Evolutionary conservation across 192 early-diverging fungal species (phyloP).

Genomic region (Podila epicladia): DNA sequence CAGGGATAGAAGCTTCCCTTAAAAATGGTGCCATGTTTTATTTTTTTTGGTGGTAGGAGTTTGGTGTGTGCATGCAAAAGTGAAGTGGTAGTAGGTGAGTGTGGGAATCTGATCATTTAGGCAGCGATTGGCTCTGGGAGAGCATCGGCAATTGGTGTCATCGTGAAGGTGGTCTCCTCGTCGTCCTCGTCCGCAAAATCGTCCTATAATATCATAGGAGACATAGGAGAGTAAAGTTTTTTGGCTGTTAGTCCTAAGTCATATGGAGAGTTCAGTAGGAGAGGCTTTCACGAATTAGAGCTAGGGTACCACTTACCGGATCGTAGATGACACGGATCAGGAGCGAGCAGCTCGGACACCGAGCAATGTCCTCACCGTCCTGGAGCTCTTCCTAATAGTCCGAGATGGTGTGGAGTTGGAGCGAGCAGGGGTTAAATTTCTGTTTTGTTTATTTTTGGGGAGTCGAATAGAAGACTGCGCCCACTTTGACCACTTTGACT

Average conservation of each 20-base stretch:
- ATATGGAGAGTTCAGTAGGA: no score
- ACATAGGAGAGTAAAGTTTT: neutral
- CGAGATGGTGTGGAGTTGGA: neutral
- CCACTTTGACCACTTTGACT: neutral
- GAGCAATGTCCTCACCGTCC: slow-evolving; percentile 88
- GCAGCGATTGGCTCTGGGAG: slow-evolving; percentile 49
- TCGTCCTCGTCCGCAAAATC: slow-evolving; percentile 66
- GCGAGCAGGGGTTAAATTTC: neutral
- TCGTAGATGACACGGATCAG: slow-evolving; percentile 93
- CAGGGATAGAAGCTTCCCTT: no score
- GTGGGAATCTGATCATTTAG: slow-evolving; percentile 14
- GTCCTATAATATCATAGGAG: slow-evolving; percentile 12
- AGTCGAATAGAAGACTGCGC: neutral
- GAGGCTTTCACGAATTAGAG: no score
- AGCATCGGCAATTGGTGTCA: slow-evolving; percentile 46
- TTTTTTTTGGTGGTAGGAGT: slow-evolving; percentile 30
- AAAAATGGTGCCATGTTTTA: slow-evolving; percentile 16
- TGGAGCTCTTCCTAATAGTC: slow-evolving; percentile 70
- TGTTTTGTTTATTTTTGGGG: neutral
- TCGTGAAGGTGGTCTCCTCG: slow-evolving; percentile 52
- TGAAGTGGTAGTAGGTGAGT: slow-evolving; percentile 15
- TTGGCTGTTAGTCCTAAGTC: no score
- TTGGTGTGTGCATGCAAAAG: no score
- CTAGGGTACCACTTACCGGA: slow-evolving; percentile 47
- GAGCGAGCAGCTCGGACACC: slow-evolving; percentile 93